Evolutionary conservation across 2,329 filamentous ascomycete genomes (phyloP), one percentile per base, ranked within the genome.

Genomic region (Colletotrichum scovillei): DNA sequence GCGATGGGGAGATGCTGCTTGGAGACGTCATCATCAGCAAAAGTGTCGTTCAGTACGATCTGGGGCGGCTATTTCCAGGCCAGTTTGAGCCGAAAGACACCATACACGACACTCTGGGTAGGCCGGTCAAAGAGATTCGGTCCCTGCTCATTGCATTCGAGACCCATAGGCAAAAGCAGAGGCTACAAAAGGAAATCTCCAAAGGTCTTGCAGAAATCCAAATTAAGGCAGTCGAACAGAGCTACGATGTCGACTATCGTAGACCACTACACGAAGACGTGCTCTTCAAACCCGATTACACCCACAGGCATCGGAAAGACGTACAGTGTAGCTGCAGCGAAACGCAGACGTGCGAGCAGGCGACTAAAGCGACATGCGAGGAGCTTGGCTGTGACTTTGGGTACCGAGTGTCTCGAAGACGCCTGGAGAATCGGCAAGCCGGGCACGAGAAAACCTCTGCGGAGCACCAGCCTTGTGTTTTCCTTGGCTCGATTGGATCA

Each of bases 11-110:
- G 38, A 65, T 78, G 0, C 32, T 81, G 0, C 72, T 84, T 0
- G 82, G 83, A 1, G 81, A 84, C 56, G 81, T 84, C 0, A 73
- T 83, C 8, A 74, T 82, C 38, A 80, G 80, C 64, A 77, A 76
- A 2, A 75, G 58, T 3, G 55, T 82, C 35, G 28, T 82, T 16
- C 77, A 80, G 69, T 79, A 81, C 26, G 78, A 81, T 24, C 75
- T 77, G 5, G 78, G 79, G 4, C 66, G 76, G 1, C 77, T 75
- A n/a, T 78, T 79, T 46, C 73, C 78, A 2, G 74, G 63, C 16
- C 12, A 63, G 0, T 82, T 82, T 46, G 65, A 59, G 4, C 55
- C 74, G 2, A 83, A 79, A 59, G 64, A 79, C 30, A 77, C 69
- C 0, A 46, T 78, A 5, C 69, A 76, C 22, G 78, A 83, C 60